A percentile compares a stretch with the other conserved stretches of the same genome.
Conservation (phyloP, 805 yeast species). For the Maudiozyma pseudohumilis region DNA sequence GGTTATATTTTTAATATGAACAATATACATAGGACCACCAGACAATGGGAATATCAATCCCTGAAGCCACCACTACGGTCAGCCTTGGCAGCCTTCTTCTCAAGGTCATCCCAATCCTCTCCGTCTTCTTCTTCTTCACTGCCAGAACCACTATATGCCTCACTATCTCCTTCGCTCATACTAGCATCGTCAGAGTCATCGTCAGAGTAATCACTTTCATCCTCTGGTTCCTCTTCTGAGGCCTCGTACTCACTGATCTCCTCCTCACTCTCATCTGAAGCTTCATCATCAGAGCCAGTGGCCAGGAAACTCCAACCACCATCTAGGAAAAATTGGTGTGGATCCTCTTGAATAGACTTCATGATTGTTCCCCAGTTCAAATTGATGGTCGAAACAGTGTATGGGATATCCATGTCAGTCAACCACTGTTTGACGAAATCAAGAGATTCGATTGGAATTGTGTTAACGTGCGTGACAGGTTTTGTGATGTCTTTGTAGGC, state of each 20-base stretch:
- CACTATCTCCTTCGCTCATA: slow-evolving; percentile 28
- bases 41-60: slow-evolving; percentile 11
- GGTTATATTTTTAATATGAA: no score
- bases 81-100: slow-evolving; percentile 32
- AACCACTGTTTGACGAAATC: slow-evolving; percentile 95
- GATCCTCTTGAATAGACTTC: slow-evolving; percentile 88
- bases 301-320: slow-evolving; percentile 97
- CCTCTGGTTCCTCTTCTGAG: slow-evolving; percentile 35
- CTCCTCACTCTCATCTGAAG: slow-evolving; percentile 58
- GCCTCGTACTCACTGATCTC: slow-evolving; percentile 43
- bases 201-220: slow-evolving; percentile 33
- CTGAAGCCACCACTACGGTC: slow-evolving; percentile 25
- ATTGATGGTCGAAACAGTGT: slow-evolving; percentile 89
- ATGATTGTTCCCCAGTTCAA: slow-evolving; percentile 92
- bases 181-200: slow-evolving; percentile 31
- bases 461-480: slow-evolving; percentile 86
- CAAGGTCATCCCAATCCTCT: slow-evolving; percentile 34
- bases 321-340: slow-evolving; percentile 83
- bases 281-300: slow-evolving; percentile 74
- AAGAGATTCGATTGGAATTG: slow-evolving; percentile 84
- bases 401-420: slow-evolving; percentile 94
- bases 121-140: slow-evolving; percentile 29
- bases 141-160: slow-evolving; percentile 21
- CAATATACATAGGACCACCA: no score
- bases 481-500: slow-evolving; percentile 82